Evolutionary conservation across 1,284 basidiomycete genomes (phyloP).

Genomic region (Heterobasidion occidentale): DNA sequence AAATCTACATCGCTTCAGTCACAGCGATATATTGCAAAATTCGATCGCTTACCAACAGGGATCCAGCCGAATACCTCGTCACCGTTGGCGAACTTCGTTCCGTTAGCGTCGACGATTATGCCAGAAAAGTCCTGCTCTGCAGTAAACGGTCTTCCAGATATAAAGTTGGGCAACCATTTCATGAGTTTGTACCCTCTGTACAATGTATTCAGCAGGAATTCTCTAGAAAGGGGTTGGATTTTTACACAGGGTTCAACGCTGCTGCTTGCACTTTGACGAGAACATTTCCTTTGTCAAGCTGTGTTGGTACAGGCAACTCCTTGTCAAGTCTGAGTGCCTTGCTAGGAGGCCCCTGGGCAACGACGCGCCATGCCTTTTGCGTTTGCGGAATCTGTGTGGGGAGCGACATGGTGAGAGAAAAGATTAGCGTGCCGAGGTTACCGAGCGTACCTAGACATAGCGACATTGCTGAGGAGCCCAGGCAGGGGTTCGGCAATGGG

Average conservation of each 20-base stretch:
- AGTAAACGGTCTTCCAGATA: constrained; percentile 40
- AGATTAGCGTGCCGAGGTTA: background rate
- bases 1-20: constrained; percentile 1
- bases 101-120: constrained; percentile 44
- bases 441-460: too few relatives aligned
- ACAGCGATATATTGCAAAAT: background rate
- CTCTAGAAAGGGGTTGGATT: constrained; percentile 6
- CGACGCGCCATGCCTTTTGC: constrained; percentile 28
- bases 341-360: constrained; percentile 28
- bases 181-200: constrained; percentile 50
- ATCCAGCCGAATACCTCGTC: constrained; percentile 54
- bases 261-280: constrained; percentile 56
- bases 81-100: constrained; percentile 41
- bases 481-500: background rate
- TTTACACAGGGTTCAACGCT: constrained; percentile 63
- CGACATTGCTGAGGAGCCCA: too few relatives aligned
- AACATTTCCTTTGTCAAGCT: constrained; percentile 38
- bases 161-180: constrained; percentile 38
- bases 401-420: background rate
- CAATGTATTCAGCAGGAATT: background rate
- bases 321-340: constrained; percentile 36
- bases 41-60: constrained; percentile 24
- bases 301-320: constrained; percentile 37
- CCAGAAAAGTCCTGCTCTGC: constrained; percentile 60
- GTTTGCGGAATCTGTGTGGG: constrained; percentile 12